phyloP scores from a whole-genome alignment of 2,329 filamentous ascomycete genomes.

The Neophaeococcomyces mojaviensis region DNA sequence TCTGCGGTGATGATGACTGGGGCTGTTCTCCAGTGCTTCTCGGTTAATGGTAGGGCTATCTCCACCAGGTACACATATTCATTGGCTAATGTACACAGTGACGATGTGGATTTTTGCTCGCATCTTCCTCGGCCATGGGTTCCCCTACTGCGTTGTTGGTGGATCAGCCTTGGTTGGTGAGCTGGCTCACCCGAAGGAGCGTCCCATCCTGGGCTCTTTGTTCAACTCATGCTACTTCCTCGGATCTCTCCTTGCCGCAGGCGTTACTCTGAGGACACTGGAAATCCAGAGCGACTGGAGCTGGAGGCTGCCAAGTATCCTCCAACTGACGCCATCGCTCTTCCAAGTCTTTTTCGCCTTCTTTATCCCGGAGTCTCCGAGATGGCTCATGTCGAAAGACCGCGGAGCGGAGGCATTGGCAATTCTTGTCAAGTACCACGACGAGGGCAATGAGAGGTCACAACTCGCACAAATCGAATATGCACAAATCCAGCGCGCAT shows the following conservation, averaged over 20 bases:
- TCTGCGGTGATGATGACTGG: constrained; percentile 49
- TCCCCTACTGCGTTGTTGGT: constrained; percentile 53
- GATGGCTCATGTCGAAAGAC: constrained; percentile 23
- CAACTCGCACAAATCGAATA: constrained; percentile 53
- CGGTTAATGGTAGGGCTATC: constrained; percentile 41
- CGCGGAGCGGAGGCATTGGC: constrained; percentile 24
- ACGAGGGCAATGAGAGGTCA: constrained; percentile 45
- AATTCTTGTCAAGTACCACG: constrained; percentile 38
- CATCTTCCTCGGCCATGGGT: constrained; percentile 55
- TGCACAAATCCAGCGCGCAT: constrained; percentile 52
- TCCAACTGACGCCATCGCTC: constrained; percentile 33
- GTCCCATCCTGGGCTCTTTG: constrained; percentile 51
- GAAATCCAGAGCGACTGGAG: constrained; percentile 34
- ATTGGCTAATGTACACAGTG: too few species aligned
- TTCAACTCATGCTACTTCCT: constrained; percentile 56
- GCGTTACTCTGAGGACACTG: constrained; percentile 35
- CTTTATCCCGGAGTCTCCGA: constrained; percentile 22
- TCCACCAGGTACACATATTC: too few species aligned
- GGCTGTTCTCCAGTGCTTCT: constrained; percentile 49
- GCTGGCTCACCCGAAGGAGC: constrained; percentile 54
- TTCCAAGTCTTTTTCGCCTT: constrained; percentile 25
- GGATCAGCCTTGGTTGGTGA: constrained; percentile 54
- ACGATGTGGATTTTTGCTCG: constrained; percentile 56
- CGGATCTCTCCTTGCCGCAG: constrained; percentile 40
- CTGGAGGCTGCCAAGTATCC: constrained; percentile 38